Conservation (phyloP, 2,329 filamentous ascomycete genomes). For the Talaromyces sp. region DNA sequence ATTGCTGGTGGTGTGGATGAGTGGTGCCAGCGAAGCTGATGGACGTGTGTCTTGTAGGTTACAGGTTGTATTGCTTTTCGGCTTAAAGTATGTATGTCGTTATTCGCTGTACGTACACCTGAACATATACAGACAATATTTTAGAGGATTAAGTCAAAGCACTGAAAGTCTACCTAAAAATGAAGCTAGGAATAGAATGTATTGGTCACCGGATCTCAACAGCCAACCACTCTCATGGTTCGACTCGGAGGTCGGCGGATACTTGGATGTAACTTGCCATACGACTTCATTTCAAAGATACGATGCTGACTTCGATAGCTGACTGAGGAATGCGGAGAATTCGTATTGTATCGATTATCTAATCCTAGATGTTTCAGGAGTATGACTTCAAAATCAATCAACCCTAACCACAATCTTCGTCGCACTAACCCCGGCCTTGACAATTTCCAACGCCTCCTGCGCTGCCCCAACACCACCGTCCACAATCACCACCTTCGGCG, state of each 20-base stretch:
- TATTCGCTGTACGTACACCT: too few species aligned
- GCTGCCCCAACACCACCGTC: slow-evolving; percentile 2
- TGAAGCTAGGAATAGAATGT: slow-evolving; percentile 1
- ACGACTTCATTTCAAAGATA: neutral
- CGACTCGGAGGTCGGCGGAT: neutral
- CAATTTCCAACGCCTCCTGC: slow-evolving; percentile 3
- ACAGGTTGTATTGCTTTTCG: neutral
- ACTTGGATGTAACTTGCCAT: neutral
- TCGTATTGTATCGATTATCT: too few species aligned
- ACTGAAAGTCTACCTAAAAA: neutral
- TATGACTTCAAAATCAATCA: neutral
- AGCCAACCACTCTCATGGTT: neutral
- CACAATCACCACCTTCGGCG: slow-evolving; percentile 1
- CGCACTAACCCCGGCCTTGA: slow-evolving; percentile 6
- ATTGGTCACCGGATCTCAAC: slow-evolving; percentile 3
- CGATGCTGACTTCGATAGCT: too few species aligned
- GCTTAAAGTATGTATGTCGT: neutral
- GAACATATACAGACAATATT: too few species aligned
- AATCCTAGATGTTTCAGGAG: too few species aligned
- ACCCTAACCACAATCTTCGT: slow-evolving; percentile 4
- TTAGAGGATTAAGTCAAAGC: too few species aligned
- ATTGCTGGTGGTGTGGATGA: neutral
- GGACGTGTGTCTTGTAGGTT: neutral
- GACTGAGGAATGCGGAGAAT: too few species aligned
- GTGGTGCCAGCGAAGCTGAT: slow-evolving; percentile 16